phyloP scores from a whole-genome alignment of 352 stramenopile species.

The Blastocystis sp. region DNA sequence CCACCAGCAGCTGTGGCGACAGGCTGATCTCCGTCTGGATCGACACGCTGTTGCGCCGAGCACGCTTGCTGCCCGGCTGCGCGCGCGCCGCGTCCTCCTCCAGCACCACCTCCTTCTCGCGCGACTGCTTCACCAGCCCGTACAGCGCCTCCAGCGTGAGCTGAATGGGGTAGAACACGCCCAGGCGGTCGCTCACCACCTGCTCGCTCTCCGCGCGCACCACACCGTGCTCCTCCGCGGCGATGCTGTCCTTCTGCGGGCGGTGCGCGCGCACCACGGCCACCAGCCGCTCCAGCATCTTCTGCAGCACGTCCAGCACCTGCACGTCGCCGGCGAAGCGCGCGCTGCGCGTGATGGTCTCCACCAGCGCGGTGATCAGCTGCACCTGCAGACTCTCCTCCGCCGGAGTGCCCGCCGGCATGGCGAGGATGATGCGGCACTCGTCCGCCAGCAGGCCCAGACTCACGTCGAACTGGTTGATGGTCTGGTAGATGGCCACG shows the following conservation, averaged over 20 bases:
- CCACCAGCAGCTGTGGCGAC: constrained; percentile 47
- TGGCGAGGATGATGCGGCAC: neutral
- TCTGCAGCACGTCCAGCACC: constrained; percentile 12
- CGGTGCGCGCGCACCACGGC: constrained; percentile 11
- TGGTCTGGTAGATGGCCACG: constrained; percentile 37
- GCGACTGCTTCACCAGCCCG: neutral
- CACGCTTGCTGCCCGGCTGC: constrained; percentile 48
- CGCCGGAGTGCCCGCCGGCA: neutral
- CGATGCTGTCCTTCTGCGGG: neutral
- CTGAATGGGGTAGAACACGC: constrained; percentile 58
- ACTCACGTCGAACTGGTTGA: constrained; percentile 27
- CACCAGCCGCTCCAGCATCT: constrained; percentile 32
- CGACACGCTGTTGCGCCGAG: constrained; percentile 44
- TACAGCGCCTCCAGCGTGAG: constrained; percentile 33
- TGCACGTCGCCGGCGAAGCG: constrained; percentile 12
- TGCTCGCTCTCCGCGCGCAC: neutral
- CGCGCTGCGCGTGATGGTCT: constrained; percentile 35
- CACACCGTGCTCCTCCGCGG: neutral
- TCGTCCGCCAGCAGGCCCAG: constrained; percentile 35
- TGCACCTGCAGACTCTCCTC: neutral
- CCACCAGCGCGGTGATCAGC: constrained; percentile 52
- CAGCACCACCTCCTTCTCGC: neutral
- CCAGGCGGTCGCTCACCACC: constrained; percentile 25
- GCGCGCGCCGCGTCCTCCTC: neutral
- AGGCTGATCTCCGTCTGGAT: constrained; percentile 35